Base-by-base conservation (phyloP, 1,139 yeast genomes). In the Lodderomyces jiufengensis region DNA sequence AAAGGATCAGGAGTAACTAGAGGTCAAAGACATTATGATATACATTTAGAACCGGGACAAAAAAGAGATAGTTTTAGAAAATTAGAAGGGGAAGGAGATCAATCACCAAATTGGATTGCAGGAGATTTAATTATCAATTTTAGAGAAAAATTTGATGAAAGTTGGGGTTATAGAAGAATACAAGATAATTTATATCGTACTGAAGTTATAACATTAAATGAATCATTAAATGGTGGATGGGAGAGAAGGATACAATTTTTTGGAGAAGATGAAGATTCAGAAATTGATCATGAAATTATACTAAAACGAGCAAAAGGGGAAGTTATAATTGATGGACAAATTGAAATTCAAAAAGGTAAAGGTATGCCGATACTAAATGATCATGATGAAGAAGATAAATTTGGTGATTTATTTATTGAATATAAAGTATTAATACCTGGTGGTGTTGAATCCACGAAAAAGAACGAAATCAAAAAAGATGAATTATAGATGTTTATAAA, bases 111-210 rank as follows among this genome's bases (percentile, higher is more conserved):
- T 37, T 71, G 78, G 68, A 73, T 72, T 10, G 77, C 95, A 2
- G 98, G 98, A 9, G 88, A 92, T 60, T 64, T 92, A 40, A 58
- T 75, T 32, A 67, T 88, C 14, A 70, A 66, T 29, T 55, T 87
- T 30, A 55, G 57, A 31, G 95, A 84, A 58, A 75, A 70, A 40
- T 57, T 68, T 12, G 49, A 48, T 9, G 66, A 66, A 23, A 82
- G 83, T 54, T 61, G 87, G 76, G 98, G 98, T 3, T 92, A 83
- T 64, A 74, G 96, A 56, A 75, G 98, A 49, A 73, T 87, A 41
- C 84, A 84, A 20, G 57, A 70, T 45, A 69, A 84, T 52, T 63
- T 92, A 45, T 90, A 83, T 64, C 68, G 98, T 44, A 84, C 88
- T 1, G 97, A 92, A 55, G 80, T 77, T 1, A 56, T 92, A 32